Evolutionary conservation across 176 grass and related monocot species (phyloP), one percentile per base, ranked within the genome.

Genomic region (Oryza meridionalis): DNA sequence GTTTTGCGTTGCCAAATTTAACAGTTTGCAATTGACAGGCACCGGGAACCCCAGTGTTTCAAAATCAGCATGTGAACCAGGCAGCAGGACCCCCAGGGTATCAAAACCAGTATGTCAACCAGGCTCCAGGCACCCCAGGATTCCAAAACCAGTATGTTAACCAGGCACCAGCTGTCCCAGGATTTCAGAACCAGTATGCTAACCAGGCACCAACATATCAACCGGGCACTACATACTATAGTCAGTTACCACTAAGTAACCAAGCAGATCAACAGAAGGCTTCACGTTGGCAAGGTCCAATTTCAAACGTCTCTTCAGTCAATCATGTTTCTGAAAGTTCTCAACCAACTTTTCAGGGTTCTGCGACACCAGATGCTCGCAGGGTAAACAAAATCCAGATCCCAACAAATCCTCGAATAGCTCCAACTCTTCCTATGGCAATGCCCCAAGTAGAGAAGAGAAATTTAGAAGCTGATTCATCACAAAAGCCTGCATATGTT

Each of bases 391-490:
- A 94, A 88, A 64, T 88, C 77, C 95, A 94, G 81, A 89, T 94
- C 29, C 81, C 78, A 77, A 92, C 88, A 82, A 91, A 94, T 55
- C 95, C 95, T 91, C 91, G 76, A 87, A 97, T 97, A 86, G 78
- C 92, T 79, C 80, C 88, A 85, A 73, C 71, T 87, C 46, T 92
- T 77, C 67, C 83, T 22, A 72, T 81, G 35, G 82, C 71, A 69
- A 82, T 77, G 2, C 63, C 68, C 9, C 89, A 91, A 83, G 66
- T 51, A 15, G 84, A 90, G 21, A 84, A 77, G 59, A 85, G 81
- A 92, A 90, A 19, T 67, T 85, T 81, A 19, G 61, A 70, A 83
- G 67, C 22, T 81, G 78, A 65, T 84, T 83, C 74, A 88, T 50
- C 70, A 24, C 12, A 43, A 68, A 94, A 89, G 86, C 95, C 90